Evolutionary conservation across 2,329 filamentous ascomycete species (phyloP), one percentile per base, ranked within the genome.

Genomic region (Arthrobotrys iridis): DNA sequence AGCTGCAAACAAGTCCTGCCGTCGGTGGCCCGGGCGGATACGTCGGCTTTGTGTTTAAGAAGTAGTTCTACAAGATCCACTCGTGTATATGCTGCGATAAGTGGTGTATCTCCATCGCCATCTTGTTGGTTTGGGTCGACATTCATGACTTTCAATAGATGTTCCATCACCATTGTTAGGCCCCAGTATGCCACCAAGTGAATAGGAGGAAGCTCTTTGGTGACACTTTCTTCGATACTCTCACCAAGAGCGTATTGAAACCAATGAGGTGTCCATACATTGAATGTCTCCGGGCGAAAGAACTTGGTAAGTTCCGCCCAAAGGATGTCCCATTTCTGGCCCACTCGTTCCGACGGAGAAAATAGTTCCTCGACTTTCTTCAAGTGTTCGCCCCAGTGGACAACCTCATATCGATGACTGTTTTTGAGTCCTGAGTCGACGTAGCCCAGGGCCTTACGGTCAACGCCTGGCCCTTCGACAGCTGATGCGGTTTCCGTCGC

Each of bases 241-340:
- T 26, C 8, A 4, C 43, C 58, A 3, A 46, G 46, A 4, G 28
- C 37, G 5, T 43, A 41, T 15, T 68, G 58, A 7, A 45, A 50
- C 22, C 60, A 75, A 13, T 75, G 71, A 1, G 43, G 37, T 4
- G 37, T 10, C 71, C 71, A 75, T 59, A 40, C 50, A 3, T 43
- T 40, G 45, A 75, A 75, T 4, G 63, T 75, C n/a, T 43, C 37
- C 11, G 57, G 62, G 4, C 68, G 35, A 10, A 67, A 26, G 45
- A 75, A 68, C 15, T 68, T 68, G 6, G 33, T 58, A 11, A 75
- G 13, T 33, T 68, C 63, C 18, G 48, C 35, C 63, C 63, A 68
- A 33, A 75, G 63, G 0, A 43, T 41, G 20, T 67, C 63, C 71
- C 71, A 75, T 45, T 64, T 75, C 52, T 58, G 57, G 30, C 71